A percentile compares a stretch with the other conserved stretches of the same genome.
phyloP scores from a whole-genome alignment of 2,329 filamentous ascomycete genomes.

The Xylaria sp. region DNA sequence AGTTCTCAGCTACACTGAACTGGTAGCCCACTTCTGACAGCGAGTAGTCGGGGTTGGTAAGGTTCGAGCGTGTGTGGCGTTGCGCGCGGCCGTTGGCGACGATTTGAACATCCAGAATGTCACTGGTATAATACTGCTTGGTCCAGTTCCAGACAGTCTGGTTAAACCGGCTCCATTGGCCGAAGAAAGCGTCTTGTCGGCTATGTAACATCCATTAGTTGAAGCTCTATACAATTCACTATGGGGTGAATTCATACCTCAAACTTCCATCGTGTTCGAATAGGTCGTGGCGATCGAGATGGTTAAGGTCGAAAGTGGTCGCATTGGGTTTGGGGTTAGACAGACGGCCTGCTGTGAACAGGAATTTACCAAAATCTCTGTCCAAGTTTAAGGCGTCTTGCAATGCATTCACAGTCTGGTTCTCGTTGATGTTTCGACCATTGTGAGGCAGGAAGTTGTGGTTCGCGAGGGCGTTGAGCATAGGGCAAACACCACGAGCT shows the following conservation, averaged over 20 bases:
- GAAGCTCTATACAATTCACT: not conserved
- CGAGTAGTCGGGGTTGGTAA: conserved; percentile 59
- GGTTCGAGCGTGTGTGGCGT: conserved; percentile 56
- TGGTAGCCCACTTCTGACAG: conserved; percentile 54
- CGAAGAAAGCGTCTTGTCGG: conserved; percentile 61
- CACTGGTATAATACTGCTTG: conserved; percentile 57
- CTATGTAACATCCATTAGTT: conserved; percentile 42
- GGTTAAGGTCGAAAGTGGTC: conserved; percentile 55
- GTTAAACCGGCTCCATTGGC: conserved; percentile 64
- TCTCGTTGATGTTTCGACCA: conserved; percentile 55
- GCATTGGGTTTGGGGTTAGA: conserved; percentile 58
- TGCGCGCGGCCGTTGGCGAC: conserved; percentile 59
- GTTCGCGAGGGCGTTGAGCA: conserved; percentile 64
- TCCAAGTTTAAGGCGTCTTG: conserved; percentile 57
- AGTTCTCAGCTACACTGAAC: conserved; percentile 61
- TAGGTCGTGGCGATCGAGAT: conserved; percentile 59
- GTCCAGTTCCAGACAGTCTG: conserved; percentile 60
- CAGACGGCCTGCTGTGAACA: conserved; percentile 57
- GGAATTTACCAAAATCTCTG: conserved; percentile 50
- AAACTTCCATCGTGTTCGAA: conserved; percentile 62
- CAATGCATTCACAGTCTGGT: conserved; percentile 53
- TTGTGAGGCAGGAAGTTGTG: conserved; percentile 60
- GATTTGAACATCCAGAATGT: conserved; percentile 53
- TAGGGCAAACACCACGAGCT: conserved; percentile 53
- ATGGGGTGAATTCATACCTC: conserved; percentile 44